Evolutionary conservation across 2,329 filamentous ascomycete genomes (phyloP).

Genomic region (Seiridium cupressi): DNA sequence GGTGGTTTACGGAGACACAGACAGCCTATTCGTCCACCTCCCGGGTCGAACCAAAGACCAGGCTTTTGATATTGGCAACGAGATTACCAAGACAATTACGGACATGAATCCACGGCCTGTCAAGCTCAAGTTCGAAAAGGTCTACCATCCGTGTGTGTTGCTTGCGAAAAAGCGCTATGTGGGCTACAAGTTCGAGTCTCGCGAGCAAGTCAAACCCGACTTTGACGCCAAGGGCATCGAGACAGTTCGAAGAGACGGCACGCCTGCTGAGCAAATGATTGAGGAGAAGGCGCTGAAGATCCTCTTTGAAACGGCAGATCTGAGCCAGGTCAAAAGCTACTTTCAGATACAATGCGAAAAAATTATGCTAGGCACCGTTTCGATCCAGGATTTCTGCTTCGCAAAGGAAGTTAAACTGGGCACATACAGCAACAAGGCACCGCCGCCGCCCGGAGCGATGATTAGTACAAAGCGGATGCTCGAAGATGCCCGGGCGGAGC

Average conservation of each 20-base stretch:
- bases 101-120: slow-evolving; percentile 86
- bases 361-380: slow-evolving; percentile 85
- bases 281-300: slow-evolving; percentile 88
- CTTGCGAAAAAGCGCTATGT: slow-evolving; percentile 98
- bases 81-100: slow-evolving; percentile 86
- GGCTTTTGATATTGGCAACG: slow-evolving; percentile 88
- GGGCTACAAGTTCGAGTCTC: slow-evolving; percentile 91
- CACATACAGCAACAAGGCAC: slow-evolving; percentile 78
- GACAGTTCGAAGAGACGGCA: slow-evolving; percentile 92
- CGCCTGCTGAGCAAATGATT: slow-evolving; percentile 93
- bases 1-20: slow-evolving; percentile 97
- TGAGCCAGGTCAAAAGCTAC: slow-evolving; percentile 84
- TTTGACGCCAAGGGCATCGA: slow-evolving; percentile 99
- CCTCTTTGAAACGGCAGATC: slow-evolving; percentile 84
- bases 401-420: slow-evolving; percentile 89
- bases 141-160: slow-evolving; percentile 92
- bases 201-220: slow-evolving; percentile 72
- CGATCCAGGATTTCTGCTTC: slow-evolving; percentile 94
- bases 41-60: slow-evolving; percentile 83
- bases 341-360: slow-evolving; percentile 89
- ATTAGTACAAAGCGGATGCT: slow-evolving; percentile 87
- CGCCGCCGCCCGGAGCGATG: slow-evolving; percentile 81
- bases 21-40: slow-evolving; percentile 88
- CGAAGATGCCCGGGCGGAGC: slow-evolving; percentile 80
- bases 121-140: slow-evolving; percentile 98